Evolutionary conservation across 805 yeast genomes (phyloP), one percentile per base, ranked within the genome.

Genomic region (Candida ipomoeae): DNA sequence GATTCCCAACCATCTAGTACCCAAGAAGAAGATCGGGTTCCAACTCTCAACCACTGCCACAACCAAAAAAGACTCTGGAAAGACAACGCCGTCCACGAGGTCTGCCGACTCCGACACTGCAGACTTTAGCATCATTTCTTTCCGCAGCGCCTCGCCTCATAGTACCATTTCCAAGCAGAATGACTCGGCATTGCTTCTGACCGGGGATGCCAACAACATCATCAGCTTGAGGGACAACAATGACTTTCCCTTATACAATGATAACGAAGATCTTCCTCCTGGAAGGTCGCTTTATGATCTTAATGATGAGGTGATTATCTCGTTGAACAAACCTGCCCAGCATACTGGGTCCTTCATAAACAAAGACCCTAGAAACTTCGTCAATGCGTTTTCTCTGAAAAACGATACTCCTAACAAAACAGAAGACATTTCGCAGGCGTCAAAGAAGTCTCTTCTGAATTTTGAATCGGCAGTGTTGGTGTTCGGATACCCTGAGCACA

Each of bases 401-500:
- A 39, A 43, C 17, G 49, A 51, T 18, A 14, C 40, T 2, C 49
- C 40, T 33, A 36, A 42, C 6, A 43, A 38, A 14, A 60, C 52
- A 2, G 55, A 51, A 6, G 57, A 51, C 6, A 46, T 46, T 3
- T 52, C 50, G 21, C 58, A 57, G 34, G 32, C 46, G 2, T 20
- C 46, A n/a, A 49, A 40, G 23, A 54, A 54, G 6, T 37, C 51
- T 20, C 45, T 56, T 40, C 61, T 65, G 51, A 63, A 71, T 13
- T 58, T 68, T 51, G 89, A 83, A 49, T 75, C 82, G 44, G 87
- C 96, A 0, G 86, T 92, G 0, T 69, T 91, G 29, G 89, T 92
- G 2, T 89, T 87, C 68, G 98, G 98, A 1, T 92, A 89, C 64
- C 89, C 95, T 1, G 95, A 90, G 60, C 75, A 82, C 1, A 75